Evolutionary conservation across 257 asterid species (phyloP), one percentile per base, ranked within the genome.

Genomic region (Cynanchum wilfordii): DNA sequence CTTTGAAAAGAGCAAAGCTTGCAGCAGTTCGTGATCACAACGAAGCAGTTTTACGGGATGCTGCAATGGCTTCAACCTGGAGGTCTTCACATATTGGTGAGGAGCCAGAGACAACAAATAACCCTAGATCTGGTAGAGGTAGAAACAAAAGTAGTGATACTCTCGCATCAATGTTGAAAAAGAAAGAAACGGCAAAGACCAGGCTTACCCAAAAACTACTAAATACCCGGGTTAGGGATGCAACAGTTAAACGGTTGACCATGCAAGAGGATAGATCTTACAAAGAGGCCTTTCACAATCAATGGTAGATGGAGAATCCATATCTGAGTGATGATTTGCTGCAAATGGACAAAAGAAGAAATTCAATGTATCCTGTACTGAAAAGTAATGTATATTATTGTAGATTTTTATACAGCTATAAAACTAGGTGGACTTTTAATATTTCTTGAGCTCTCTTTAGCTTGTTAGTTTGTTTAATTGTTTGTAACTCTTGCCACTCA

Each of bases 281-380:
- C 79, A 81, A 89, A 68, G 97, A 89, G 81, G 93, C 97, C 57
- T 90, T 88, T 85, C 96, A 96, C 7, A 90, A 89, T 78, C 98
- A 89, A 12, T 89, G 97, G 96, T 93, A 89, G 83, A 75, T 66
- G 73, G 68, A 70, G 69, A 30, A 22, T 71, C 54, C 27, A 10
- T 8, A 0, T 69, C 71, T 49, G 49, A 47, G 66, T 57, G 66
- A 40, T 49, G 63, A 71, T 51, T 65, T 56, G 38, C 45, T 57
- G 40, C 67, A 42, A 75, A 62, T 29, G 40, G 64, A n/a, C 51
- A 27, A 40, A 78, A 56, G 67, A 44, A 47, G 30, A 17, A 17
- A 42, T 50, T 38, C 27, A 9, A 2, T 0, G 56, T 33, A 40
- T 52, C 66, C 33, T 52, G 5, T 54, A 10, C 6, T 24, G 20